These are phyloP conservation scores for Xylaria intraflava DNA, from an alignment of 495 filamentous ascomycete genomes.

Conservation along the genomic window DNA sequence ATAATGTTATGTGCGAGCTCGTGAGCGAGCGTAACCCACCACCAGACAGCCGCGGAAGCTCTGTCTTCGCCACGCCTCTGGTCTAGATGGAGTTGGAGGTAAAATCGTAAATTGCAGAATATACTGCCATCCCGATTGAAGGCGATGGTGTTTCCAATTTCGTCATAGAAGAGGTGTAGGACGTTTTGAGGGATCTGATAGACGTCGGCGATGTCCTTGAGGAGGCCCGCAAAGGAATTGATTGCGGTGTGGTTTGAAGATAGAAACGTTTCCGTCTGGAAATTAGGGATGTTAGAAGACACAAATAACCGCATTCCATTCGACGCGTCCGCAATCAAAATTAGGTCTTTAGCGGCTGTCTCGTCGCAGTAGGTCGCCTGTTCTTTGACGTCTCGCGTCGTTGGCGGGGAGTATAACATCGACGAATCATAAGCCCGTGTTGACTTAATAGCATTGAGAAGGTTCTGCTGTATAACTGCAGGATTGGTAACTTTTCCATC, in stretches of 20 bases:
- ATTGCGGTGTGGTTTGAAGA: slow-evolving; percentile 55
- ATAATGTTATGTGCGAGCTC: slow-evolving; percentile 94
- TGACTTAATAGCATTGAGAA: slow-evolving; percentile 74
- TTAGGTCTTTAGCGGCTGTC: slow-evolving; percentile 71
- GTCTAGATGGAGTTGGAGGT: slow-evolving; percentile 64
- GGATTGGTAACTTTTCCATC: slow-evolving; percentile 49
- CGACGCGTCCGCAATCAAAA: slow-evolving; percentile 61
- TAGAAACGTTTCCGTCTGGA: slow-evolving; percentile 51
- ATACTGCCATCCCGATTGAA: slow-evolving; percentile 83
- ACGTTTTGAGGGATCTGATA: slow-evolving; percentile 57
- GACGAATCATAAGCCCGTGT: slow-evolving; percentile 73
- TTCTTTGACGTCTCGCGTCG: slow-evolving; percentile 70
- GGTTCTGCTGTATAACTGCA: slow-evolving; percentile 51
- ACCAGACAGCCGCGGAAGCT: slow-evolving; percentile 70
- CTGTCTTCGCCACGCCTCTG: slow-evolving; percentile 34
- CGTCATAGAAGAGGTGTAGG: slow-evolving; percentile 84
- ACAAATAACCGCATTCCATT: slow-evolving; percentile 70
- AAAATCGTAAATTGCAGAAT: slow-evolving; percentile 92
- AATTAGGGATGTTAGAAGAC: slow-evolving; percentile 42
- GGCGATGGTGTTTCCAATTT: slow-evolving; percentile 72
- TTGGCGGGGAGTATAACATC: slow-evolving; percentile 60
- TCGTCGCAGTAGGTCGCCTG: slow-evolving; percentile 84
- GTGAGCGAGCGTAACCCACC: slow-evolving; percentile 88
- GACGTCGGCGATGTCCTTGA: slow-evolving; percentile 61
- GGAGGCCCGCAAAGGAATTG: slow-evolving; percentile 60